Percentiles rank a stretch among this genome's conserved stretches.
Evolutionary conservation across 176 grass and related monocot species (phyloP).

Genomic region (Eleusine indica): DNA sequence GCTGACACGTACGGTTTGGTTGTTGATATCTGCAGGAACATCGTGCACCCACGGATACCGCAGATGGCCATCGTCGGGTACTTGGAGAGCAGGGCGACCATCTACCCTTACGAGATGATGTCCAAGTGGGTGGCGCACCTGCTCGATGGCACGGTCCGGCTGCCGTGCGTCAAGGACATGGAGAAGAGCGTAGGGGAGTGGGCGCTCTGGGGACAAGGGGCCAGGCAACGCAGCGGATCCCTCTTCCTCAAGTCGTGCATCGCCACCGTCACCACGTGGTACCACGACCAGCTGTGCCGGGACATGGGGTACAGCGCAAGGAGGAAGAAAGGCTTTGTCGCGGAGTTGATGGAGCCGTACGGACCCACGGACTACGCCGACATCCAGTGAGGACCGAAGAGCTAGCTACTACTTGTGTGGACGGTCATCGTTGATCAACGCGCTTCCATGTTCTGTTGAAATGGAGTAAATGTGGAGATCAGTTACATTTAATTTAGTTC

Average conservation of each 20-base stretch:
- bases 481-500: too few species aligned
- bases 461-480: too few species aligned
- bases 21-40: conserved; percentile 43
- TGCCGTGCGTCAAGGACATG: conserved; percentile 59
- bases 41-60: conserved; percentile 63
- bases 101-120: conserved; percentile 48
- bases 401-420: too few species aligned
- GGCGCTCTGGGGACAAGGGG: conserved; percentile 44
- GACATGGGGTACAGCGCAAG: too few species aligned
- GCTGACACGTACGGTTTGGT: too few species aligned
- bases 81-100: conserved; percentile 50
- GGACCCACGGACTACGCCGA: too few species aligned
- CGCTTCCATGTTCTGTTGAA: too few species aligned
- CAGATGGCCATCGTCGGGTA: conserved; percentile 66
- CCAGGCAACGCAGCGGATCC: background rate
- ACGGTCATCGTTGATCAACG: too few species aligned
- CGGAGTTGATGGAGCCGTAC: too few species aligned
- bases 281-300: conserved; percentile 52
- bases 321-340: too few species aligned
- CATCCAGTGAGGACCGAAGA: too few species aligned
- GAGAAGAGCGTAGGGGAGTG: conserved; percentile 59
- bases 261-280: conserved; percentile 51
- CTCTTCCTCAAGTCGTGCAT: conserved; percentile 46
- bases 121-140: conserved; percentile 70
- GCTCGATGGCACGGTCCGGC: conserved; percentile 56